A percentile compares a stretch with the other conserved stretches of the same genome.
phyloP scores from a whole-genome alignment of 495 filamentous ascomycete species.

The Viridothelium virens region DNA sequence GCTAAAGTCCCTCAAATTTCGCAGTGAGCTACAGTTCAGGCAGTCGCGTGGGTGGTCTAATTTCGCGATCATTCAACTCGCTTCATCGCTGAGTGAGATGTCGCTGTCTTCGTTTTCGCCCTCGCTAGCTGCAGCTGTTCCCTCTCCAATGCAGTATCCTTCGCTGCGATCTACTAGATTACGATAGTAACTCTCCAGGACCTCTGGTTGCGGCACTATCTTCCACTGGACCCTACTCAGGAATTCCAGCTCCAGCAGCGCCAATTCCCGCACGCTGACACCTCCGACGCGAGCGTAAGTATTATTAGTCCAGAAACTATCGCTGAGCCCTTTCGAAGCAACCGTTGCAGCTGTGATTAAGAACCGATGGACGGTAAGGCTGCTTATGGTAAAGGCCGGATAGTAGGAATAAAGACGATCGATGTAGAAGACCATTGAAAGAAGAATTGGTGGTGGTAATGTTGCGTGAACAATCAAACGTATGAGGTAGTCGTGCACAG shows the following conservation, averaged over 20 bases:
- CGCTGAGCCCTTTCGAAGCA: slow-evolving; percentile 88
- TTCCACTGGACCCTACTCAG: slow-evolving; percentile 86
- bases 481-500: slow-evolving; percentile 83
- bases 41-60: background rate
- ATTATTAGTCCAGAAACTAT: slow-evolving; percentile 95
- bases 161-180: slow-evolving; percentile 69
- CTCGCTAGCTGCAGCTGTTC: slow-evolving; percentile 2
- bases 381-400: slow-evolving; percentile 87
- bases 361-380: slow-evolving; percentile 92
- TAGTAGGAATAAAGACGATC: slow-evolving; percentile 90
- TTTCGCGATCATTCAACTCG: background rate
- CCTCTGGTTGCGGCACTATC: slow-evolving; percentile 91
- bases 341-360: slow-evolving; percentile 93
- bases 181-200: slow-evolving; percentile 84
- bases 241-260: slow-evolving; percentile 91
- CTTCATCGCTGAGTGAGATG: slow-evolving; percentile 8
- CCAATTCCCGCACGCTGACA: slow-evolving; percentile 78
- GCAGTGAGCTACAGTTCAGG: no score
- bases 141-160: slow-evolving; percentile 47
- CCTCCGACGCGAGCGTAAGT: slow-evolving; percentile 92
- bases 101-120: slow-evolving; percentile 3
- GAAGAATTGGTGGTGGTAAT: slow-evolving; percentile 82
- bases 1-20: no score
- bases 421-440: slow-evolving; percentile 99
- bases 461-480: slow-evolving; percentile 91